Conservation (phyloP, 1,284 basidiomycete species). For the Albatrellus sp. region DNA sequence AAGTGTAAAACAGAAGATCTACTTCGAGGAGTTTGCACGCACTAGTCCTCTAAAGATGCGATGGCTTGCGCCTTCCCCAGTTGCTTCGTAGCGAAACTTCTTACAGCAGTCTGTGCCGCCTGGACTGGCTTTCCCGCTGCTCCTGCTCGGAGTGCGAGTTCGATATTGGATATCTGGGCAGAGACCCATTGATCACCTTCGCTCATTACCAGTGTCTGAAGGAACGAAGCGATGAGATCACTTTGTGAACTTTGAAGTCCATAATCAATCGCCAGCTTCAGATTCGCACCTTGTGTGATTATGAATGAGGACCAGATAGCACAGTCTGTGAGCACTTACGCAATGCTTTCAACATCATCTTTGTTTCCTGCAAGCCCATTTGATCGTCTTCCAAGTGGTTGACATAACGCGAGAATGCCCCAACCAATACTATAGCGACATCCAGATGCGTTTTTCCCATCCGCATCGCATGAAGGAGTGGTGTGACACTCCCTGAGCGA, state of each 20-base stretch:
- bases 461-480: conserved; percentile 70
- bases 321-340: conserved; percentile 28
- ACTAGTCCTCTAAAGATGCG: conserved; percentile 76
- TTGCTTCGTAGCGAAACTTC: conserved; percentile 66
- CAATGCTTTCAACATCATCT: conserved; percentile 55
- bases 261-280: conserved; percentile 74
- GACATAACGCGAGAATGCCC: conserved; percentile 72
- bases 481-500: conserved; percentile 63
- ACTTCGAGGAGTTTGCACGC: conserved; percentile 17
- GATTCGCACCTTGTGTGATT: conserved; percentile 45
- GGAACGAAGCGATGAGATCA: conserved; percentile 69
- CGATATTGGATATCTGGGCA: conserved; percentile 43
- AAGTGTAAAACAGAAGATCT: background rate
- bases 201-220: conserved; percentile 78
- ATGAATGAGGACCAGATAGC: conserved; percentile 1
- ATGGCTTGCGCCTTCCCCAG: conserved; percentile 66
- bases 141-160: conserved; percentile 48
- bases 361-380: conserved; percentile 49
- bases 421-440: conserved; percentile 63
- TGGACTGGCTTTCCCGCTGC: conserved; percentile 55
- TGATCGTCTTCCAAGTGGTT: conserved; percentile 68
- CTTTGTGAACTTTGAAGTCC: conserved; percentile 66
- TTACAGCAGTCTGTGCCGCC: conserved; percentile 50
- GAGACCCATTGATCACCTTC: conserved; percentile 75
- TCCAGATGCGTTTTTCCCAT: conserved; percentile 64